A percentile compares a stretch with the other conserved stretches of the same genome.
Conservation (phyloP, 345 rosid species). For the Orychophragmus violaceus region DNA sequence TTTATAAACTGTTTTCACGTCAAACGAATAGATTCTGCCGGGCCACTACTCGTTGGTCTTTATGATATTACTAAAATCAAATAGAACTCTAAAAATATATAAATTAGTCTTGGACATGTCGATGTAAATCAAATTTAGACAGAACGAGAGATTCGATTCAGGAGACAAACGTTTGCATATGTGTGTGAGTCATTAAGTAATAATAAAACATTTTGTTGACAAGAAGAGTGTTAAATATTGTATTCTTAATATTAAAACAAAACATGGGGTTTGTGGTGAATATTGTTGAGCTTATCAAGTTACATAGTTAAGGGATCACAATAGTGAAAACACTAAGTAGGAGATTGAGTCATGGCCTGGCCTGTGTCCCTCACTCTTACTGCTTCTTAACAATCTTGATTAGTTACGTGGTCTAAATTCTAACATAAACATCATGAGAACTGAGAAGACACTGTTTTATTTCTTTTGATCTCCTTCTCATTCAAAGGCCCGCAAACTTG, state of each 20-base stretch:
- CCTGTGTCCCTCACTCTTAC: background rate
- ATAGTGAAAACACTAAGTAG: background rate
- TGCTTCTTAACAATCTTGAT: background rate
- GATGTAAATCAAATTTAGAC: background rate
- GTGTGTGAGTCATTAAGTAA: background rate
- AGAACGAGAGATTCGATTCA: background rate
- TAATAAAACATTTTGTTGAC: background rate
- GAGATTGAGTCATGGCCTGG: background rate
- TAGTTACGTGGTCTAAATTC: background rate
- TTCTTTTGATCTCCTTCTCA: background rate
- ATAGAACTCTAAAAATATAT: background rate
- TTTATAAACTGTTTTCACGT: background rate
- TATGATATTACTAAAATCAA: background rate
- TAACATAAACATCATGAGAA: background rate
- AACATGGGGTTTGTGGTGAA: background rate
- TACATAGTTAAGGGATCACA: background rate
- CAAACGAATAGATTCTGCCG: slow-evolving; percentile 15
- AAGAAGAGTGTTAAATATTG: background rate
- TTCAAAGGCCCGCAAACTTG: background rate
- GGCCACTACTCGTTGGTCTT: background rate
- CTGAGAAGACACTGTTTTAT: background rate
- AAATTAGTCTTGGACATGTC: slow-evolving; percentile 1
- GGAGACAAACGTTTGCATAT: slow-evolving; percentile 1
- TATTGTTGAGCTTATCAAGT: background rate
- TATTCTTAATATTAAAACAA: background rate